Percentiles rank a stretch among this genome's conserved stretches.
phyloP scores from a whole-genome alignment of 371 early-diverging fungal species.

The Mucor velutinosus region DNA sequence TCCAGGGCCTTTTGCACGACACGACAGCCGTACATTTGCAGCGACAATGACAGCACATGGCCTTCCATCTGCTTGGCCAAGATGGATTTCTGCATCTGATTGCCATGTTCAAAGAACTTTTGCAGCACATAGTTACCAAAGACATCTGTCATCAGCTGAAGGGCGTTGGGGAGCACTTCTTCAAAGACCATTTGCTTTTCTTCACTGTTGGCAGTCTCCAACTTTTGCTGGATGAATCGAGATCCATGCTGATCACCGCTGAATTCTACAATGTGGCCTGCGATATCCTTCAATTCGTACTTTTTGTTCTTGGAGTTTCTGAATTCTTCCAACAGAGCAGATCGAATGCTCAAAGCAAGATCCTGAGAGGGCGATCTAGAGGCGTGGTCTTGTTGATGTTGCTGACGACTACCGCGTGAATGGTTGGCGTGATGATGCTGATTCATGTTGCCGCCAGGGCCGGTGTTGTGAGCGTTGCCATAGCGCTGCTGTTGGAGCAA shows the following conservation, averaged over 20 bases:
- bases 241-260: conserved; percentile 98
- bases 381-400: neutral
- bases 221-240: conserved; percentile 98
- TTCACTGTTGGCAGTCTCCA: conserved; percentile 90
- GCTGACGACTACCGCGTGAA: neutral
- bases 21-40: conserved; percentile 99
- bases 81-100: conserved; percentile 81
- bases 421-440: conserved; percentile 7
- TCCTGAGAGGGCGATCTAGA: conserved; percentile 7
- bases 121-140: conserved; percentile 99
- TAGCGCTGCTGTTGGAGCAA: conserved; percentile 45
- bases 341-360: conserved; percentile 43
- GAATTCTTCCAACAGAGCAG: conserved; percentile 89
- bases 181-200: conserved; percentile 97
- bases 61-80: conserved; percentile 93
- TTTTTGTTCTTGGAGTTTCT: conserved; percentile 91
- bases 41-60: conserved; percentile 89
- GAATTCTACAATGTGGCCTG: conserved; percentile 92
- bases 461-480: neutral
- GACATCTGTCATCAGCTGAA: conserved; percentile 98
- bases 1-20: conserved; percentile 99
- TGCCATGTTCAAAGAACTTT: conserved; percentile 98
- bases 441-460: neutral
- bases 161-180: conserved; percentile 89
- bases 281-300: conserved; percentile 92